Evolutionary conservation across 2,329 filamentous ascomycete genomes (phyloP).

Genomic region (Claviceps capensis): DNA sequence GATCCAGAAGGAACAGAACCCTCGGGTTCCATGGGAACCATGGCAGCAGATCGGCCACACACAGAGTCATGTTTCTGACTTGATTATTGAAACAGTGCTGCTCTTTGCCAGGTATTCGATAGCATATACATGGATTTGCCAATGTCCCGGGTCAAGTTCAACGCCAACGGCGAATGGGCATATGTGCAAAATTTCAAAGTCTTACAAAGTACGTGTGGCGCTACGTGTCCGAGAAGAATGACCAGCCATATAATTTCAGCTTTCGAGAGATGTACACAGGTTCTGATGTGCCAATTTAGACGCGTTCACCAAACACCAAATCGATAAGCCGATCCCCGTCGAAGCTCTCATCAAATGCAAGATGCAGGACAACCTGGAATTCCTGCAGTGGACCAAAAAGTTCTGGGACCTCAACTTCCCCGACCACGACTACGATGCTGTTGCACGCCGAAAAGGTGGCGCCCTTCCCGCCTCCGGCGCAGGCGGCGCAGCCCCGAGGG

Average conservation of each 20-base stretch:
- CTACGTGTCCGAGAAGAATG: not conserved
- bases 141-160: constrained; percentile 96
- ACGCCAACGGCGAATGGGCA: constrained; percentile 90
- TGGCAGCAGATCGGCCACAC: too few relatives aligned
- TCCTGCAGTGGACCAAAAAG: constrained; percentile 90
- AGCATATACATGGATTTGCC: constrained; percentile 93
- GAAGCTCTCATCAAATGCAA: constrained; percentile 90
- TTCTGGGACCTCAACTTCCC: constrained; percentile 99
- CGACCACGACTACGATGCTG: constrained; percentile 90
- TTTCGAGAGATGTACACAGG: not conserved
- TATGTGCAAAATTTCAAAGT: constrained; percentile 99
- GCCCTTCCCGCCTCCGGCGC: constrained; percentile 37
- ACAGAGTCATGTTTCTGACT: not conserved
- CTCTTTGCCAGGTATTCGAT: constrained; percentile 94
- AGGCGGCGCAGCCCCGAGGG: constrained; percentile 26
- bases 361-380: constrained; percentile 99
- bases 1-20: too few relatives aligned
- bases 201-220: constrained; percentile 63
- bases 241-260: not conserved
- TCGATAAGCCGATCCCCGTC: constrained; percentile 85
- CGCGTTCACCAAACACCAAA: constrained; percentile 68
- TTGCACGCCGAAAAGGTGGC: constrained; percentile 68
- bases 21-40: too few relatives aligned
- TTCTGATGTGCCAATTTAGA: constrained; percentile 33
- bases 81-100: constrained; percentile 48